Percentiles rank a stretch among this genome's conserved stretches.
Evolutionary conservation across 2,329 filamentous ascomycete genomes (phyloP).

Genomic region (Sclerotinia subarctica): DNA sequence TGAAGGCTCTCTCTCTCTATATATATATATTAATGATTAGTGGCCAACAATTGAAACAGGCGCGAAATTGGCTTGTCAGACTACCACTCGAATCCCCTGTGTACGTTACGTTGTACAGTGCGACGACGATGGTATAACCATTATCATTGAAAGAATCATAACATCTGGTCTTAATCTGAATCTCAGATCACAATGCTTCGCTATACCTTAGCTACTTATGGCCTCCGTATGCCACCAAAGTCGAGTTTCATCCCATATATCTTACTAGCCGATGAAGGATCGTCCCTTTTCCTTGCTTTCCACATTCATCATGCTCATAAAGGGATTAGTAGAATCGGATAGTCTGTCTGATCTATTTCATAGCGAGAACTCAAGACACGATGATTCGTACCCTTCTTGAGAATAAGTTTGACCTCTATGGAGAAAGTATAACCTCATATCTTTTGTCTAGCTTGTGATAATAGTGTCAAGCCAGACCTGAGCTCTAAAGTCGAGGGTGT

Average conservation of each 20-base stretch:
- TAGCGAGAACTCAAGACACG: conserved; percentile 47
- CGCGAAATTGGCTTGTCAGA: conserved; percentile 6
- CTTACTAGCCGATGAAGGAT: not conserved
- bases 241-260: conserved; percentile 59
- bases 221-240: conserved; percentile 60
- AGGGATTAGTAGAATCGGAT: conserved; percentile 43
- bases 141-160: not conserved
- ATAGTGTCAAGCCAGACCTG: not conserved
- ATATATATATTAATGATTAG: not conserved
- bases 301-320: conserved; percentile 56
- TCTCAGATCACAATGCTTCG: not conserved
- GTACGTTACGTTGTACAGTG: conserved; percentile 1
- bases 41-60: not conserved
- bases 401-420: conserved; percentile 58
- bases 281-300: conserved; percentile 36
- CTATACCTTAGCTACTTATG: not conserved
- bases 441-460: not conserved
- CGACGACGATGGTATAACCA: not conserved
- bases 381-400: conserved; percentile 54
- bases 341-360: conserved; percentile 45
- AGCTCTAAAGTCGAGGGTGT: conserved; percentile 46
- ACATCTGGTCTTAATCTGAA: not conserved
- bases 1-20: no score
- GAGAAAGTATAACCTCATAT: conserved; percentile 38
- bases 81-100: not conserved